Evolutionary conservation across 345 rosid species (phyloP).

Genomic region (Salix dunnii): DNA sequence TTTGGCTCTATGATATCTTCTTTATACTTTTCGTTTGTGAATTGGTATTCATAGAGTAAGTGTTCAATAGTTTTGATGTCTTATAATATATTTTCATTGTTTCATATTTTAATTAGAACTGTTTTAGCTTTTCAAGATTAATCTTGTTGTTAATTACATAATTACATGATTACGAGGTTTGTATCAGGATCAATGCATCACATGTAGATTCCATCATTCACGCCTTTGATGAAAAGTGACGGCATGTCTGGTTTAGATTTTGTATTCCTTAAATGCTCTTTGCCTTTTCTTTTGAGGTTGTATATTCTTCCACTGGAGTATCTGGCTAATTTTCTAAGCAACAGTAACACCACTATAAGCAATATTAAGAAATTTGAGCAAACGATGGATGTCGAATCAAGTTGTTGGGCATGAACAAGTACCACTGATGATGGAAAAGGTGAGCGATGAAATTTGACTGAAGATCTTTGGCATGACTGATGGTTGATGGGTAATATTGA

Average conservation of each 20-base stretch:
- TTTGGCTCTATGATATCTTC: too few relatives aligned
- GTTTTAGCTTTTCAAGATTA: too few relatives aligned
- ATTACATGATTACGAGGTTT: too few relatives aligned
- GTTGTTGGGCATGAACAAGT: not conserved
- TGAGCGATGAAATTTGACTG: constrained; percentile 7
- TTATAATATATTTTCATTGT: too few relatives aligned
- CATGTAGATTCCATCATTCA: not conserved
- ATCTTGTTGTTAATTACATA: too few relatives aligned
- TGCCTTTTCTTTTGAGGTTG: not conserved
- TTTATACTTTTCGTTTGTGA: too few relatives aligned
- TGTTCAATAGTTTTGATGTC: too few relatives aligned
- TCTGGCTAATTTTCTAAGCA: not conserved
- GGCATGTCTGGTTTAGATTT: not conserved
- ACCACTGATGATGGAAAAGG: not conserved
- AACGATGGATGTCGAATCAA: not conserved
- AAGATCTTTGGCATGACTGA: not conserved
- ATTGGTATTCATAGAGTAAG: too few relatives aligned
- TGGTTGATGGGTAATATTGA: not conserved
- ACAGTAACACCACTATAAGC: constrained; percentile 1
- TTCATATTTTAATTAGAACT: too few relatives aligned
- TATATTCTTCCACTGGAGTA: not conserved
- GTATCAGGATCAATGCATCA: not conserved
- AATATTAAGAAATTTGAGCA: not conserved
- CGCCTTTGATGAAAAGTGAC: not conserved
- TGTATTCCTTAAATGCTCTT: not conserved